These are phyloP conservation scores for Osmanthus fragrans DNA, from an alignment of 257 asterid species.

Conservation along the genomic window DNA sequence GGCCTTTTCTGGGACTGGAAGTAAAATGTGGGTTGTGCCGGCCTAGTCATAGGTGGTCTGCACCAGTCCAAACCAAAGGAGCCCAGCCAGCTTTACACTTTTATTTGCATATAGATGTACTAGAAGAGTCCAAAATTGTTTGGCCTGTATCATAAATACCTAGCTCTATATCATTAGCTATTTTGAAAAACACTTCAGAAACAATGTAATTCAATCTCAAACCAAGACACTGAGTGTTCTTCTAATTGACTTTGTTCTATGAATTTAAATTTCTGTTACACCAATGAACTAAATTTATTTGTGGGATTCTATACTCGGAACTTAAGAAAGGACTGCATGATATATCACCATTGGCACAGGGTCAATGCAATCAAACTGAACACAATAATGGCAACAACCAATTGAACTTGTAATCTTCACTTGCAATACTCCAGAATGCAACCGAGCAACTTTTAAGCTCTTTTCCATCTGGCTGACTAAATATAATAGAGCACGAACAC, in stretches of 20 bases:
- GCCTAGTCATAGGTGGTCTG: too few species aligned
- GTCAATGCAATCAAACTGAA: conserved; percentile 6
- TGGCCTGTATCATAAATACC: not conserved
- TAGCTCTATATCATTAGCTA: not conserved
- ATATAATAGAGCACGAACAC: conserved; percentile 70
- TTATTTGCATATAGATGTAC: too few species aligned
- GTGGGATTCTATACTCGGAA: too few species aligned
- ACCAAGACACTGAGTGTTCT: conserved; percentile 8
- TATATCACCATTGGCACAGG: conserved; percentile 17
- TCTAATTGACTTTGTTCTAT: not conserved
- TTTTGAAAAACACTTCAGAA: not conserved
- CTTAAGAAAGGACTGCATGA: not conserved
- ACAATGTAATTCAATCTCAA: conserved; percentile 23
- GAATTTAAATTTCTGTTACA: not conserved
- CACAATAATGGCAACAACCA: conserved; percentile 9
- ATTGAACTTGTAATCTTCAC: conserved; percentile 9
- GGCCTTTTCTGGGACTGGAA: too few species aligned
- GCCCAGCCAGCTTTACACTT: too few species aligned
- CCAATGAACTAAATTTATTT: too few species aligned
- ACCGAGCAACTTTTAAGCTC: conserved; percentile 18
- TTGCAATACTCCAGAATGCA: conserved; percentile 32
- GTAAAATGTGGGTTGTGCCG: too few species aligned
- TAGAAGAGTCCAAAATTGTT: too few species aligned
- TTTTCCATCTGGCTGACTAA: conserved; percentile 29
- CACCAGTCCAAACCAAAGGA: too few species aligned